A percentile compares a stretch with the other conserved stretches of the same genome.
Evolutionary conservation across 2,329 filamentous ascomycete genomes (phyloP).

Genomic region (Colletotrichum destructivum): DNA sequence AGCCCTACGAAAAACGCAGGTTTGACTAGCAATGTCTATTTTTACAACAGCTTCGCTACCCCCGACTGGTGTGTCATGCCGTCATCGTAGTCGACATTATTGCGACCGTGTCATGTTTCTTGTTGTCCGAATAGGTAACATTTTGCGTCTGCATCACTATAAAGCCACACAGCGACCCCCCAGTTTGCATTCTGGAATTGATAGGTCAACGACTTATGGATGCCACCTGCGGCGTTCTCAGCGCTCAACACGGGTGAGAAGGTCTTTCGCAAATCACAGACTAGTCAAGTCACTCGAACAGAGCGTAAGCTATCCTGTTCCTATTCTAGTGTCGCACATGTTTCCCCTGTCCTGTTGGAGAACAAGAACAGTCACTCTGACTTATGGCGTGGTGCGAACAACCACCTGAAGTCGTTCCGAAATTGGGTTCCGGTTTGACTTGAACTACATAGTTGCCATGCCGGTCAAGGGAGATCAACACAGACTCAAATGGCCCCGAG

Average conservation of each 20-base stretch:
- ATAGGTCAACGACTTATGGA: background rate
- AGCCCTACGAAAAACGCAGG: background rate
- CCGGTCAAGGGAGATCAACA: background rate
- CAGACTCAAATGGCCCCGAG: background rate
- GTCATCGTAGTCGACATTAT: background rate
- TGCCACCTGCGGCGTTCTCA: no score
- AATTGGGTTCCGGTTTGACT: background rate
- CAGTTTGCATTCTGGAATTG: fast-evolving
- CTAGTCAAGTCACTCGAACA: no score
- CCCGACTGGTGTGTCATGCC: background rate
- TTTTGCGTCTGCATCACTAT: background rate
- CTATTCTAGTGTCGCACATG: no score
- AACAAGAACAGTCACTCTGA: no score
- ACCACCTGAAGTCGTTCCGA: no score
- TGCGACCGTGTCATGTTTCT: background rate
- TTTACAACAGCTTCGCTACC: background rate
- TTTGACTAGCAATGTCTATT: background rate
- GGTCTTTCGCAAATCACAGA: no score
- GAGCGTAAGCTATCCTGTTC: no score
- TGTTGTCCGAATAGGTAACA: background rate
- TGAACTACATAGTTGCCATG: background rate
- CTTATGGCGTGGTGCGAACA: background rate
- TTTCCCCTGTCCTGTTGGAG: no score
- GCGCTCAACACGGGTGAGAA: no score
- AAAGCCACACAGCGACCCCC: background rate